Conservation (phyloP, 176 grass and related monocot species). For the Aegilops umbellulata region DNA sequence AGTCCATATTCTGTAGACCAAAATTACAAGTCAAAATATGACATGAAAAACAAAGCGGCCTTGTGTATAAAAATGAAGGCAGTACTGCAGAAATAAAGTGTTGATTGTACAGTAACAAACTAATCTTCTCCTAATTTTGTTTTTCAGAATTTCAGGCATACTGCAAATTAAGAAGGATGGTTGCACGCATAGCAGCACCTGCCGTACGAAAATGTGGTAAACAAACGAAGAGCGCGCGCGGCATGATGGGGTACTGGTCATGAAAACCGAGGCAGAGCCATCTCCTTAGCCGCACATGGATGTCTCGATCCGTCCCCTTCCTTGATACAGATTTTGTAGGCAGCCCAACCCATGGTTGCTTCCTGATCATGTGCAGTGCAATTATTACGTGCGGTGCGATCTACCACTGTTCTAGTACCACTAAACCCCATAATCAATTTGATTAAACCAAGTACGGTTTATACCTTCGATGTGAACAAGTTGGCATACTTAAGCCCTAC, state of each 20-base stretch:
- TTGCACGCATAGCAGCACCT: conserved; percentile 19
- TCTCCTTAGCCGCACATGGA: conserved; percentile 54
- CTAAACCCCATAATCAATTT: neutral
- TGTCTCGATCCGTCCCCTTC: conserved; percentile 38
- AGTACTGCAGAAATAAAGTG: too few relatives aligned
- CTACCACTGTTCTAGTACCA: neutral
- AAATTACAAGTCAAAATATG: too few relatives aligned
- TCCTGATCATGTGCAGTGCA: conserved; percentile 9
- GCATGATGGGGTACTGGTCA: conserved; percentile 4
- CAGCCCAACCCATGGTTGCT: neutral
- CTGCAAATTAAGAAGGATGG: neutral
- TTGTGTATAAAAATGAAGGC: too few relatives aligned
- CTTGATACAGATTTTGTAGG: conserved; percentile 39
- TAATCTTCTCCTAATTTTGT: neutral
- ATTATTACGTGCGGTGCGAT: conserved; percentile 47
- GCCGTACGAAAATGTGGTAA: conserved; percentile 18
- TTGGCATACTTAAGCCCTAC: conserved; percentile 41
- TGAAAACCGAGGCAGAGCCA: conserved; percentile 26
- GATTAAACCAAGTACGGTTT: conserved; percentile 25
- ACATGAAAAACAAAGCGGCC: too few relatives aligned
- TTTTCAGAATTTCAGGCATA: neutral
- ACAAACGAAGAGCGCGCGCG: conserved; percentile 1
- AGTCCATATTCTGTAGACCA: too few relatives aligned
- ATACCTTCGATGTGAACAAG: conserved; percentile 41
- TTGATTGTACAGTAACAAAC: neutral